Conservation (phyloP, 73 alveolate genomes). For the Blepharisma stoltei region DNA sequence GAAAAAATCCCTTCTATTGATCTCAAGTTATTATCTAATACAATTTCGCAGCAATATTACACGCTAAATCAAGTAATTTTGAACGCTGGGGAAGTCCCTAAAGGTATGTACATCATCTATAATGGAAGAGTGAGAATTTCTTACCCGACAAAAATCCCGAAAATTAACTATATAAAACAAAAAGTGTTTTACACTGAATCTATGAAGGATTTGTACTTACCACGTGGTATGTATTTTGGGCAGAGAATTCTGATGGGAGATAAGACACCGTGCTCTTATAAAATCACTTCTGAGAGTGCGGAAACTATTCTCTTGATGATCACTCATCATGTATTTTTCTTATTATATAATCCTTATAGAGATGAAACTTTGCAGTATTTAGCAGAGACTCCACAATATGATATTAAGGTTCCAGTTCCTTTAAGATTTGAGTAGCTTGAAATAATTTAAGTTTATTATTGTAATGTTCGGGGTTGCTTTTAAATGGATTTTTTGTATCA, state of each 20-base stretch:
- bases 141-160: background rate
- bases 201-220: background rate
- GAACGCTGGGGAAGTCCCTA: background rate
- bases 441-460: too few relatives aligned
- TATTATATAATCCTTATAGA: too few relatives aligned
- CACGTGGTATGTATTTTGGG: conserved; percentile 11
- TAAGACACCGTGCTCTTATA: background rate
- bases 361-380: too few relatives aligned
- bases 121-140: conserved; percentile 7
- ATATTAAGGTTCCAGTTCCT: too few relatives aligned
- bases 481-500: too few relatives aligned
- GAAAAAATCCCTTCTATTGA: background rate
- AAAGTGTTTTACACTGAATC: too few relatives aligned
- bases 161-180: too few relatives aligned
- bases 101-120: background rate
- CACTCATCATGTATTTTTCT: too few relatives aligned
- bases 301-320: conserved; percentile 1
- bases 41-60: background rate
- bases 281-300: background rate
- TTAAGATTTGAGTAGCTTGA: too few relatives aligned
- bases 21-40: background rate
- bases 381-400: too few relatives aligned
- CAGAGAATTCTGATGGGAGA: conserved; percentile 7
- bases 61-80: background rate
- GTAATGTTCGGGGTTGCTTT: too few relatives aligned